Evolutionary conservation across 805 yeast genomes (phyloP).

Genomic region (Kuraishia cidri): DNA sequence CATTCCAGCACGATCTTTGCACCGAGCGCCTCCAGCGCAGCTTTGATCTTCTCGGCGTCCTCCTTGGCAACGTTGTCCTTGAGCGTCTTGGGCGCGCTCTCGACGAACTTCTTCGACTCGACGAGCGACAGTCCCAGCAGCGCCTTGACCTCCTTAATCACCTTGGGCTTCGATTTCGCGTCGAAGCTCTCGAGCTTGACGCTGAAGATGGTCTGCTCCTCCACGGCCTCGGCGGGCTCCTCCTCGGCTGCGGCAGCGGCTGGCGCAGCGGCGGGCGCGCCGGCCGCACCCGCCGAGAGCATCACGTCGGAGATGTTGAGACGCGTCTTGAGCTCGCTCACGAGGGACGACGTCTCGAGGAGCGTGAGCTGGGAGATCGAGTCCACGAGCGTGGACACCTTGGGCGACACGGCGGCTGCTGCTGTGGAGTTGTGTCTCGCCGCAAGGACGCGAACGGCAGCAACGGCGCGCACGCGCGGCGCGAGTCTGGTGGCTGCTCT

Average conservation of each 20-base stretch:
- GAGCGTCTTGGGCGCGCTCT: conserved; percentile 91
- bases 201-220: conserved; percentile 34
- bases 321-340: conserved; percentile 68
- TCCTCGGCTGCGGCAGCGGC: conserved; percentile 54
- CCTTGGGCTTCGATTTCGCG: conserved; percentile 92
- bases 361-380: conserved; percentile 86
- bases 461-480: no score
- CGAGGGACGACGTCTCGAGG: conserved; percentile 84
- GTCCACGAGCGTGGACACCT: conserved; percentile 80
- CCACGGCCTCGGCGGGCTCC: conserved; percentile 21
- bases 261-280: conserved; percentile 56
- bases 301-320: conserved; percentile 93
- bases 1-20: conserved; percentile 89
- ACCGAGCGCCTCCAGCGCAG: conserved; percentile 88
- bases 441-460: no score
- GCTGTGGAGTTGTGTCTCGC: no score
- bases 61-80: conserved; percentile 95
- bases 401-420: conserved; percentile 63
- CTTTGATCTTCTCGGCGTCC: conserved; percentile 95
- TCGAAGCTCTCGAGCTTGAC: conserved; percentile 31
- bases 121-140: conserved; percentile 88
- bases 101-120: conserved; percentile 96
- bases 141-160: conserved; percentile 93
- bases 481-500: no score
- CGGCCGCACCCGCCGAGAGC: conserved; percentile 59